These are phyloP conservation scores for Beta macrorhiza DNA, from an alignment of 179 eudicot genomes.

Conservation along the genomic window DNA sequence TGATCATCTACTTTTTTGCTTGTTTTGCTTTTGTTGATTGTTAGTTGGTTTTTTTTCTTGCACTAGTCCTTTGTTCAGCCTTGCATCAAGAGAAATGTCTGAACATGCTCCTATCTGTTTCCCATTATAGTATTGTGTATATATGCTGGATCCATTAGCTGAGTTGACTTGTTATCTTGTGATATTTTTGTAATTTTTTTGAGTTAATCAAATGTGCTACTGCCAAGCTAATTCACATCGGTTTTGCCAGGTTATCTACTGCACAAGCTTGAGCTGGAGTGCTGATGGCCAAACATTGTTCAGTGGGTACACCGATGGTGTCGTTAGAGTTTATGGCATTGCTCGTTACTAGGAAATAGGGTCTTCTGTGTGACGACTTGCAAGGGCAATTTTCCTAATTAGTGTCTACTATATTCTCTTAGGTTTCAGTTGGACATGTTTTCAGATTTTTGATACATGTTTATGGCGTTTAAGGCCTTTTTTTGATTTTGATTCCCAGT, in stretches of 20 bases:
- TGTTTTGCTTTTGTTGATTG: neutral
- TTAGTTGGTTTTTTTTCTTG: neutral
- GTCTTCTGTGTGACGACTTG: neutral
- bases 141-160: too few species aligned
- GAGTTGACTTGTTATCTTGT: too few species aligned
- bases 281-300: slow-evolving; percentile 64
- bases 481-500: neutral
- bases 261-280: slow-evolving; percentile 64
- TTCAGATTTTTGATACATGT: slow-evolving; percentile 15
- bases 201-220: too few species aligned
- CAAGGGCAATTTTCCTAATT: neutral
- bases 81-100: neutral
- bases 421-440: slow-evolving; percentile 3
- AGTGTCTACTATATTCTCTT: neutral
- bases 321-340: slow-evolving; percentile 51
- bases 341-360: slow-evolving; percentile 39
- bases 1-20: neutral
- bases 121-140: too few species aligned
- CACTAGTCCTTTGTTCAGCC: neutral
- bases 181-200: neutral
- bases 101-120: too few species aligned
- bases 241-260: slow-evolving; percentile 46
- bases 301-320: slow-evolving; percentile 71
- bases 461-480: slow-evolving; percentile 1
- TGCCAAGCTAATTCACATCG: neutral